Conservation (phyloP, 176 grass and related monocot species). For the Poa annua region DNA sequence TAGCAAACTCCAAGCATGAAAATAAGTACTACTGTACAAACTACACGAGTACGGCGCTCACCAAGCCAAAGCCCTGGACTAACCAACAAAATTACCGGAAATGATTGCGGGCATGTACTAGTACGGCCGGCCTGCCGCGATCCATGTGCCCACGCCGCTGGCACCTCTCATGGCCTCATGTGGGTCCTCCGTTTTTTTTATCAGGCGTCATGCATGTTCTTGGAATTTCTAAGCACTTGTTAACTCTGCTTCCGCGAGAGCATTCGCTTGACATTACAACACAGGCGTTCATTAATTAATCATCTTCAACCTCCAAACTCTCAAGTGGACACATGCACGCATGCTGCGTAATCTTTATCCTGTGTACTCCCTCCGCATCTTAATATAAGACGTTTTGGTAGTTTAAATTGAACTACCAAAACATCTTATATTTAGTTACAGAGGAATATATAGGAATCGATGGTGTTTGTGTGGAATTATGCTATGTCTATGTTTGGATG, state of each 20-base stretch:
- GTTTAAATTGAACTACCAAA: no score
- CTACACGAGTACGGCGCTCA: no score
- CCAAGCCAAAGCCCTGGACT: not conserved
- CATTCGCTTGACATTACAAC: conserved; percentile 1
- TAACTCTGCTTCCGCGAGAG: no score
- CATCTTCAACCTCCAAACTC: not conserved
- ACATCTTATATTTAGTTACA: no score
- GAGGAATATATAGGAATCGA: not conserved
- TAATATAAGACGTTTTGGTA: no score
- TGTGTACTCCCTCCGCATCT: no score
- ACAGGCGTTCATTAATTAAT: not conserved
- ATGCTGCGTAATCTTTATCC: not conserved
- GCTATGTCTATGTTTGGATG: no score
- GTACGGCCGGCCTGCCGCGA: conserved; percentile 4
- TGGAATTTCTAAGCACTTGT: no score
- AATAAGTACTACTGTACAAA: no score
- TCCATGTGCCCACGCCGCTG: conserved; percentile 45
- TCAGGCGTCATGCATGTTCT: no score
- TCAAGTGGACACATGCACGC: not conserved
- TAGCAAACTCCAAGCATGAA: no score
- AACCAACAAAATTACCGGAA: not conserved
- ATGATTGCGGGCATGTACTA: not conserved
- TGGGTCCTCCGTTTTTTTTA: conserved; percentile 3
- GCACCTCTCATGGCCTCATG: conserved; percentile 48
- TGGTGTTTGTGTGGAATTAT: not conserved